Percentiles rank a stretch among this genome's conserved stretches.
Conservation (phyloP, 2,329 filamentous ascomycete species). For the Raffaelea ambrosiae region DNA sequence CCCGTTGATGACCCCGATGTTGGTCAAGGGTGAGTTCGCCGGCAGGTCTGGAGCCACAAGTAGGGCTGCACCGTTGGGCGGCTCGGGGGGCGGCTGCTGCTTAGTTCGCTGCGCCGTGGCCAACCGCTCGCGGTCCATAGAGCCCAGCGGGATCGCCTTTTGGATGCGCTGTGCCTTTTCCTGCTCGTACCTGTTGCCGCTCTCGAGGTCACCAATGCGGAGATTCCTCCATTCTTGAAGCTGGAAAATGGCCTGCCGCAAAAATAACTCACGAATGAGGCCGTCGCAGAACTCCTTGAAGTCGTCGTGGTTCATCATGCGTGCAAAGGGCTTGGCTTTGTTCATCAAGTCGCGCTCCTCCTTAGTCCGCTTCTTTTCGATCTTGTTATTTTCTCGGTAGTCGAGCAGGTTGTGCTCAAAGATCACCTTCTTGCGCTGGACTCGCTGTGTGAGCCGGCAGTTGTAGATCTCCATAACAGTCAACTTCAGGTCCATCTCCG, state of each 20-base stretch:
- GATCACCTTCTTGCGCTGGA: slow-evolving; percentile 91
- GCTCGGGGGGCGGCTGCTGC: slow-evolving; percentile 61
- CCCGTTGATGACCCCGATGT: slow-evolving; percentile 19
- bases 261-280: slow-evolving; percentile 80
- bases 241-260: slow-evolving; percentile 81
- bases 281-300: slow-evolving; percentile 81
- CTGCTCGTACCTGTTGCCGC: slow-evolving; percentile 84
- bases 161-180: slow-evolving; percentile 75
- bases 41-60: slow-evolving; percentile 68
- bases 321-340: slow-evolving; percentile 90
- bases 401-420: slow-evolving; percentile 93
- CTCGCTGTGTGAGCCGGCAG: slow-evolving; percentile 76
- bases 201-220: slow-evolving; percentile 74
- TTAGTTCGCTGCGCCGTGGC: slow-evolving; percentile 62
- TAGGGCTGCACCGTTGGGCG: slow-evolving; percentile 68
- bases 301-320: slow-evolving; percentile 92
- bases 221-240: slow-evolving; percentile 88
- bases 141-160: slow-evolving; percentile 61
- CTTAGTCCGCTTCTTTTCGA: slow-evolving; percentile 92
- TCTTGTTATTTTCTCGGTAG: slow-evolving; percentile 80
- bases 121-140: slow-evolving; percentile 73
- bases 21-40: background rate
- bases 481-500: slow-evolving; percentile 95
- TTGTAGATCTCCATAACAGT: slow-evolving; percentile 99
- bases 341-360: slow-evolving; percentile 87